phyloP scores from a whole-genome alignment of 2,329 filamentous ascomycete genomes.

The Endoconidiophora laricicola region DNA sequence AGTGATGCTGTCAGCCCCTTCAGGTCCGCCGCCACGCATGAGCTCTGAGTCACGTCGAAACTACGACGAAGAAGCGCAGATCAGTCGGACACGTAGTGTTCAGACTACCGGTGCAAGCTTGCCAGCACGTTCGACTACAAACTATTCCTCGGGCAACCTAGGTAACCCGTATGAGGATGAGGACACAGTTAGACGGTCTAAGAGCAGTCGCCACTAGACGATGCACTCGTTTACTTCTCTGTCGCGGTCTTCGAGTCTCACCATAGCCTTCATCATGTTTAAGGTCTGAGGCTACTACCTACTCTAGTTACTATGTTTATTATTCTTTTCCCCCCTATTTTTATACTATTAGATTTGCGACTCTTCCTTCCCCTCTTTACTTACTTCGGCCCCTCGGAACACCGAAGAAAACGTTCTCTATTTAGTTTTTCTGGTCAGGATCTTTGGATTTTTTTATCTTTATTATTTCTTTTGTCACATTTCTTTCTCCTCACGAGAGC shows the following conservation, averaged over 20 bases:
- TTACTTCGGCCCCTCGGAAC: too few species aligned
- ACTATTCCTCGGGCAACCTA: constrained; percentile 1
- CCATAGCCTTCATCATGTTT: too few species aligned
- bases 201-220: constrained; percentile 9
- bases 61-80: constrained; percentile 29
- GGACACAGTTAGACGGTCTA: constrained; percentile 6
- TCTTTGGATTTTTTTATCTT: too few species aligned
- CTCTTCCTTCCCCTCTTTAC: too few species aligned
- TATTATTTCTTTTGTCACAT: background rate
- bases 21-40: constrained; percentile 3
- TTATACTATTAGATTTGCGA: too few species aligned
- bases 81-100: constrained; percentile 5
- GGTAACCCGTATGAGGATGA: constrained; percentile 5
- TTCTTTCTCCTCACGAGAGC: constrained; percentile 2
- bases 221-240: background rate
- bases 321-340: too few species aligned
- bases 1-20: constrained; percentile 16
- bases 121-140: background rate
- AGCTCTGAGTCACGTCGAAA: constrained; percentile 20
- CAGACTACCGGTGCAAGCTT: constrained; percentile 1
- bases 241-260: too few species aligned
- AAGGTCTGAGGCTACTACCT: too few species aligned
- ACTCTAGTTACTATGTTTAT: too few species aligned
- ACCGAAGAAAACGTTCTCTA: too few species aligned
- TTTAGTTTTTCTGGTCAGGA: too few species aligned